These are phyloP conservation scores for Alectoria sarmentosa DNA, from an alignment of 495 filamentous ascomycete genomes.

Conservation along the genomic window DNA sequence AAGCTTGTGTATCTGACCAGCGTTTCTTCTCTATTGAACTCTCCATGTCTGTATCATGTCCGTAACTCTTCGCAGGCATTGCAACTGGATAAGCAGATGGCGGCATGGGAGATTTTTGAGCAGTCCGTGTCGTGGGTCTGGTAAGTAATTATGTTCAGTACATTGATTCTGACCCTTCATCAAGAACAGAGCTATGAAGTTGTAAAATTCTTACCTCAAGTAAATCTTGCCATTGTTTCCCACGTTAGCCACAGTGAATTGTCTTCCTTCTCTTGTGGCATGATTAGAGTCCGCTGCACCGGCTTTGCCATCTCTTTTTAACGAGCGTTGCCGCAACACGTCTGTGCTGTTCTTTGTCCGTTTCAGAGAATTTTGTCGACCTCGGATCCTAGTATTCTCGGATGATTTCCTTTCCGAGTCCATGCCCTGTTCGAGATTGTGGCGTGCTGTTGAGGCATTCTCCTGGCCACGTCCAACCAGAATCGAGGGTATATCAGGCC, in stretches of 20 bases:
- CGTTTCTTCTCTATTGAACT: conserved; percentile 24
- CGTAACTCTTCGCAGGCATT: conserved; percentile 47
- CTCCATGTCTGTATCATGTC: conserved; percentile 32
- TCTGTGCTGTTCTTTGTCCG: conserved; percentile 45
- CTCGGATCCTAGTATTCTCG: conserved; percentile 12
- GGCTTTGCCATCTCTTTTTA: conserved; percentile 35
- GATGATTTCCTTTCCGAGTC: conserved; percentile 19
- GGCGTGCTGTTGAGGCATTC: conserved; percentile 22
- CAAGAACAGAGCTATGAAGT: not conserved
- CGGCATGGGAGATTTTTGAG: conserved; percentile 49
- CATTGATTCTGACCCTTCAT: conserved; percentile 6
- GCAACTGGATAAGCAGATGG: conserved; percentile 49
- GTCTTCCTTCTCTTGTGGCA: conserved; percentile 50
- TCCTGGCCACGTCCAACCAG: conserved; percentile 22
- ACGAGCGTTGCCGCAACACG: conserved; percentile 37
- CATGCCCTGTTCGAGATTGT: conserved; percentile 23
- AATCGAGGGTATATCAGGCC: conserved; percentile 20
- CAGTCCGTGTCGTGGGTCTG: conserved; percentile 53
- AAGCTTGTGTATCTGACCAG: conserved; percentile 31
- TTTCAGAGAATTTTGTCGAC: conserved; percentile 31
- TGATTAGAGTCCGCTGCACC: conserved; percentile 32
- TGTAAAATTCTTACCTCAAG: conserved; percentile 60
- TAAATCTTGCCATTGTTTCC: conserved; percentile 92
- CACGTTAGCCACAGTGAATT: conserved; percentile 91
- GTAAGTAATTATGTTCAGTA: conserved; percentile 13